A percentile compares a stretch with the other conserved stretches of the same genome.
Evolutionary conservation across 1,139 yeast species (phyloP).

Genomic region (Taphrina sp.): DNA sequence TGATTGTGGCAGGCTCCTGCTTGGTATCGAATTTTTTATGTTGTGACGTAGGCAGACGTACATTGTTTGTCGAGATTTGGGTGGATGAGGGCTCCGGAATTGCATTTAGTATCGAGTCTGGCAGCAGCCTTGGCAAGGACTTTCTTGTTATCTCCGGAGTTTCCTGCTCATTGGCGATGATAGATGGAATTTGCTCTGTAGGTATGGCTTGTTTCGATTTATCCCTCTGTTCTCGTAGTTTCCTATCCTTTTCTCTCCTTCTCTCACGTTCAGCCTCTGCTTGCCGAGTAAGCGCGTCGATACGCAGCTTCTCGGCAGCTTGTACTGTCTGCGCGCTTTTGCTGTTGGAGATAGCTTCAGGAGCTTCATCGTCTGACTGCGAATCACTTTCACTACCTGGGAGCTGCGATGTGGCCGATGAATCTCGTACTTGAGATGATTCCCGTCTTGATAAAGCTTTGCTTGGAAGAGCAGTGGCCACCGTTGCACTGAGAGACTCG

Average conservation of each 20-base stretch:
- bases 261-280: slow-evolving; percentile 16
- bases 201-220: background rate
- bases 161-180: background rate
- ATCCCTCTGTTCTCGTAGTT: slow-evolving; percentile 11
- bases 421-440: too few species aligned
- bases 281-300: background rate
- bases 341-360: slow-evolving; percentile 23
- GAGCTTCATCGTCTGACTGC: slow-evolving; percentile 25
- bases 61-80: too few species aligned
- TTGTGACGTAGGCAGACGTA: background rate
- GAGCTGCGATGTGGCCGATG: background rate
- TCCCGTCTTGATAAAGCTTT: background rate
- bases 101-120: slow-evolving; percentile 26
- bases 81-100: background rate
- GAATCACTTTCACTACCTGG: background rate
- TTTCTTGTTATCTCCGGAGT: background rate
- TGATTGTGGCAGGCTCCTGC: slow-evolving; percentile 10
- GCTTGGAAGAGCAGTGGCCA: background rate
- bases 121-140: slow-evolving; percentile 14
- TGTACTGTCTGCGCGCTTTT: slow-evolving; percentile 6
- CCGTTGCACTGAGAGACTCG: background rate
- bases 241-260: slow-evolving; percentile 8
- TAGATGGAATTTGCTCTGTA: background rate
- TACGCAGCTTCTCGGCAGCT: background rate
- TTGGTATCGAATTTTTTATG: slow-evolving; percentile 9